Percentiles rank a stretch among this genome's conserved stretches.
phyloP scores from a whole-genome alignment of 768 basidiomycete species.

The Jaapia argillacea region DNA sequence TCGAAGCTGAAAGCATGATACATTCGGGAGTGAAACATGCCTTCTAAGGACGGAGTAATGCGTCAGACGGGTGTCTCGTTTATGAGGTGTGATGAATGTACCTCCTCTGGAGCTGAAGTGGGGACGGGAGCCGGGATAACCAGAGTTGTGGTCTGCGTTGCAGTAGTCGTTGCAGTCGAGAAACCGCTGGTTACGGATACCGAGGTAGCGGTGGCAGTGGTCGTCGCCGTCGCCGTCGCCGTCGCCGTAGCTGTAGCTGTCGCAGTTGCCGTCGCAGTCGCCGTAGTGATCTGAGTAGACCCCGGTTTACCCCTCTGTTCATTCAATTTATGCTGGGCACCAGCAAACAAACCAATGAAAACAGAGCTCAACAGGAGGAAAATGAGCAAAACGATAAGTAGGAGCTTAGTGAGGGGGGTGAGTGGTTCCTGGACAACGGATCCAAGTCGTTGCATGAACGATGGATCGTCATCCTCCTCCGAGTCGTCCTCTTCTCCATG shows the following conservation, averaged over 20 bases:
- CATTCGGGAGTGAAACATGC: constrained; percentile 73
- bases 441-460: constrained; percentile 39
- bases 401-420: constrained; percentile 74
- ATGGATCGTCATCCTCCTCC: constrained; percentile 11
- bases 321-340: constrained; percentile 70
- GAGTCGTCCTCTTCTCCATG: neutral
- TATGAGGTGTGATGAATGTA: constrained; percentile 5
- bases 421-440: constrained; percentile 65
- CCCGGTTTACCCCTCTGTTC: constrained; percentile 30
- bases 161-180: constrained; percentile 19
- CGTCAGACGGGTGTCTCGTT: neutral
- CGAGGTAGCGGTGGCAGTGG: constrained; percentile 17
- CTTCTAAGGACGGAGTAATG: constrained; percentile 27
- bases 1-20: constrained; percentile 71
- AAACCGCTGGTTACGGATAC: constrained; percentile 28
- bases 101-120: constrained; percentile 45
- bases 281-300: constrained; percentile 17
- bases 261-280: constrained; percentile 25
- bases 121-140: constrained; percentile 39
- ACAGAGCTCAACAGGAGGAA: constrained; percentile 75
- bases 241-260: constrained; percentile 32
- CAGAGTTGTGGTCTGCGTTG: too few relatives aligned
- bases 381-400: constrained; percentile 64
- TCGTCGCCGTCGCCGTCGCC: constrained; percentile 25
- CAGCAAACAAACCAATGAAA: constrained; percentile 92